Evolutionary conservation across 352 stramenopile species (phyloP).

Genomic region (Elongisporangium undulatum): DNA sequence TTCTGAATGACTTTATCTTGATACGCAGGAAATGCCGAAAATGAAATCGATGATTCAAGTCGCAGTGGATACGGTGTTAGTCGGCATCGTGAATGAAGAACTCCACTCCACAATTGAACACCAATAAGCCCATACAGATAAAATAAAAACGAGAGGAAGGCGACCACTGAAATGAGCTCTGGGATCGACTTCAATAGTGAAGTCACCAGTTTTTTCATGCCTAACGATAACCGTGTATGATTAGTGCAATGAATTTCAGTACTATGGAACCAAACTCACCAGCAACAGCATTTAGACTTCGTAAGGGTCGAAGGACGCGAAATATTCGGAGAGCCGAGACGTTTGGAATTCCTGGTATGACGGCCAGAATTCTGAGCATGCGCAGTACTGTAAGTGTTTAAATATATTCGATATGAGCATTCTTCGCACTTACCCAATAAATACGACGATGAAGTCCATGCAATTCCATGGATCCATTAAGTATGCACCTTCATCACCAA

Average conservation of each 20-base stretch:
- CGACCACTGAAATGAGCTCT: slow-evolving; percentile 71
- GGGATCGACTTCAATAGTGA: slow-evolving; percentile 74
- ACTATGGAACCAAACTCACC: slow-evolving; percentile 16
- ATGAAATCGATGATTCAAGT: slow-evolving; percentile 31
- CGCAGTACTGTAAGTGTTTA: neutral
- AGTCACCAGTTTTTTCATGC: slow-evolving; percentile 75
- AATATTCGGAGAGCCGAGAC: slow-evolving; percentile 57
- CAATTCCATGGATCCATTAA: slow-evolving; percentile 87
- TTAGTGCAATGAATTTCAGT: neutral
- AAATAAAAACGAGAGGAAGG: slow-evolving; percentile 81
- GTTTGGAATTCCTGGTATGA: slow-evolving; percentile 63
- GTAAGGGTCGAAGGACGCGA: slow-evolving; percentile 50
- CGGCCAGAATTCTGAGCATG: slow-evolving; percentile 43
- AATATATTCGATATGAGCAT: neutral
- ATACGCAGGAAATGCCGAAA: slow-evolving; percentile 22
- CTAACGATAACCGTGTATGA: slow-evolving; percentile 11
- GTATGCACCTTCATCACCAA: slow-evolving; percentile 69
- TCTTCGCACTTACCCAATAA: slow-evolving; percentile 50
- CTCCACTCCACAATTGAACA: slow-evolving; percentile 76
- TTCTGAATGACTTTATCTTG: slow-evolving; percentile 28
- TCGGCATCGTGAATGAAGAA: slow-evolving; percentile 58
- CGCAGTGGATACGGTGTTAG: slow-evolving; percentile 64
- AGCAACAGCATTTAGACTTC: slow-evolving; percentile 55
- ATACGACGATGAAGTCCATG: slow-evolving; percentile 89
- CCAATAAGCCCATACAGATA: slow-evolving; percentile 84